Base-by-base conservation (phyloP, 2,329 filamentous ascomycete species). In the Microsporum ferrugineum region DNA sequence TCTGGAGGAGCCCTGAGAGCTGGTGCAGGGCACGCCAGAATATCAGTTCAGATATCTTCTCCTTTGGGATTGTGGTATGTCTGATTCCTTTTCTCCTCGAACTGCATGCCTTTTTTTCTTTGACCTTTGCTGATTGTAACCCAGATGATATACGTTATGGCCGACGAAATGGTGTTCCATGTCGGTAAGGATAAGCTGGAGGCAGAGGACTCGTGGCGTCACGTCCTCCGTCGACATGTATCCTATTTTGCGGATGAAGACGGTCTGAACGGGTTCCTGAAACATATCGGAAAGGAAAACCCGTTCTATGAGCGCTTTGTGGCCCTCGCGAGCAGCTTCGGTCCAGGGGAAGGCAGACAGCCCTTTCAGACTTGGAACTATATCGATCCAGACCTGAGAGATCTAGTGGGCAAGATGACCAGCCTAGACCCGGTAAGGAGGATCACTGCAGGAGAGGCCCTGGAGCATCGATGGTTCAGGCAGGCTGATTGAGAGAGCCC, bases 221-320 rank as follows among this genome's bases (percentile, higher is more conserved):
- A 65, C 61, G 60, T 67, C 38, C 66, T 67, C 31, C 60, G 58
- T 43, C 72, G 73, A 29, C 76, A 79, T 62, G 71, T 80, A 36
- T 80, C 77, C 3, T 76, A 76, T 63, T 80, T 80, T 67, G 73
- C 71, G 31, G 73, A 78, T 62, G 68, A 70, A 66, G 66, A 76
- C 1, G 71, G 74, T 53, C 69, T 78, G 39, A 68, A 72, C 57
- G 71, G 72, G 33, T 68, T 78, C 39, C 67, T 80, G 29, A 65
- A 72, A 55, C 74, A 77, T 66, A 72, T 79, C 38, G 75, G 75
- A 39, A 47, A 63, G 59, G 68, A 72, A 7, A 75, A 73, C 62
- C 72, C 72, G 27, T 78, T 73, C 69, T 67, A 66, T n/a, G 62
- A 74, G 57, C 70, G 73, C 39, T 70, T 78, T 33, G 68, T 70